Evolutionary conservation across 1,284 basidiomycete species (phyloP), one percentile per base, ranked within the genome.

Genomic region (Termitomyces sp.): DNA sequence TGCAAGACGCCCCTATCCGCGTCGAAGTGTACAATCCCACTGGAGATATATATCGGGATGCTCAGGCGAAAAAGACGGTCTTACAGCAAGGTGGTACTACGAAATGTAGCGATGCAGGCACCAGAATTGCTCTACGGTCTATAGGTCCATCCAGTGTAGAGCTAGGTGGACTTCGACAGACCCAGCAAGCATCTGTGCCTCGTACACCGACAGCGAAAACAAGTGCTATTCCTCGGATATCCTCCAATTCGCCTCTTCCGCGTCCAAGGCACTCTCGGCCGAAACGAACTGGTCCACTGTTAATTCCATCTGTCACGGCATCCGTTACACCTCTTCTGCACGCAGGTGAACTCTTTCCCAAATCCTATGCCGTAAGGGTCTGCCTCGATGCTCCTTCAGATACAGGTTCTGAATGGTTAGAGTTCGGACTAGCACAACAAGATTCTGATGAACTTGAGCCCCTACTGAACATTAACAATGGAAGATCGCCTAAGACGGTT

Each of bases 381-480:
- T 68, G 60, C 43, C 64, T 87, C 14, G 78, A 80, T 30, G 78
- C 78, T 5, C 84, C 84, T 16, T 69, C 74, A 11, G 76, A 83
- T 41, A 62, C 71, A 13, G 78, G 80, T 50, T 76, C 77, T 19
- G 83, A 83, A 51, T 86, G 81, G 82, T 68, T 90, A n/a, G 86
- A 88, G 66, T 88, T 90, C 62, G 86, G 85, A n/a, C 71, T 90
- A 39, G 80, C 80, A 8, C 73, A 75, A 53, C 68, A 72, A 39
- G 57, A 54, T n/a, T 28, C 46, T 9, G 33, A 53, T 33, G 30
- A 48, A 21, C 54, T 55, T 3, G 18, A 26, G 16, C 30, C 51
- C 13, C 28, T 40, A 2, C 28, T 34, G n/a, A 44, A 46, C 18
- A 50, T 18, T 35, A 48, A 57, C 39, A 53, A 56, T 31, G 34